Evolutionary conservation across 495 filamentous ascomycete species (phyloP), one percentile per base, ranked within the genome.

Genomic region (Penicillium herquei): DNA sequence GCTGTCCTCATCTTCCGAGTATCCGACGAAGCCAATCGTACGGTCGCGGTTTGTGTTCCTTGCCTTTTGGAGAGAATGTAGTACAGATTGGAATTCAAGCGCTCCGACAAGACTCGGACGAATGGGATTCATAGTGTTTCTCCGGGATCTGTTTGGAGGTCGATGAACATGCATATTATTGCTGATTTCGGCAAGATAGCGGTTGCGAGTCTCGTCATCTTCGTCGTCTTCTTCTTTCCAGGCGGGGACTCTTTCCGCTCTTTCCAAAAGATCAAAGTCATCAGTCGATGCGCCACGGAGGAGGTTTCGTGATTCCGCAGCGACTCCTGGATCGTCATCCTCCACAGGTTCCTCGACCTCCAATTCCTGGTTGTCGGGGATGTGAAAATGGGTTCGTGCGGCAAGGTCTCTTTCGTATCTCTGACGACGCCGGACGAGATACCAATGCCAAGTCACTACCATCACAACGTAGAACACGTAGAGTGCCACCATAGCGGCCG

Each of bases 371-470:
- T 90, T 89, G 8, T 83, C 76, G 6, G 87, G 80, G 8, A 84
- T 78, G 44, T 87, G 75, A 57, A 88, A 88, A 48, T 96, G 87
- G 6, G 84, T 80, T 41, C 93, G 82, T 50, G 91, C 86, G 26
- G 85, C 83, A 14, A 84, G 76, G 50, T 90, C 85, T 66, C 84
- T 80, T 45, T 83, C 77, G 43, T 84, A 79, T 52, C 74, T 75
- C 46, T 77, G 77, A 55, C 84, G 84, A 52, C 79, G 70, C 51
- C 84, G 78, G 42, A 81, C 79, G 11, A 88, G 69, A 71, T 87
- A 86, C 86, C 92, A 96, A 71, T 99, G 95, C 93, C 92, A 98
- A 0, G 82, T 80, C 12, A 98, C 87, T 14, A 99, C 95, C 37
- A 90, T 81, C 5, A 84, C 65, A 6, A 99, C 95, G 62, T 99